Base-by-base conservation (phyloP, 805 yeast genomes). In the Suhomyces faveliae region DNA sequence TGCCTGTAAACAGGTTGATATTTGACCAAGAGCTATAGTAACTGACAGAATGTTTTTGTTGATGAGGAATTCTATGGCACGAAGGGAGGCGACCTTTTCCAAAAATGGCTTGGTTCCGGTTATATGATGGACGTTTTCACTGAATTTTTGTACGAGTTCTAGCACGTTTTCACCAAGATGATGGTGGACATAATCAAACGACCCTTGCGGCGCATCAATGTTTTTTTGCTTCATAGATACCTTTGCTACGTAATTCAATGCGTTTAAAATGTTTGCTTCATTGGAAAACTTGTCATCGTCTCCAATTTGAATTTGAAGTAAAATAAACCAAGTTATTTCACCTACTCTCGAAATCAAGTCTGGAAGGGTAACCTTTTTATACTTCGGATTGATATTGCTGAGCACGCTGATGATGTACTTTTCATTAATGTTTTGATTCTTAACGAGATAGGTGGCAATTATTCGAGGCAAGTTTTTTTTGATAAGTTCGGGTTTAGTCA, bases 1-100 rank as follows among this genome's bases (percentile, higher is more conserved):
- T 1, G 90, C 83, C 60, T 89, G 96, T 10, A 92, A 68, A 56
- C 96, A 87, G 1, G 96, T 86, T 50, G 89, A 85, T 4, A 92
- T 80, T 61, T 91, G 98, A 0, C 96, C 95, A 29, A 87, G 65
- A 0, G 89, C 88, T 33, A 72, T 63, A 2, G 72, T 58, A 0
- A 70, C 68, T 1, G 87, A 79, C 4, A 81, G 77, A 24, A 87
- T 78, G 12, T 83, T 73, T 21, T 74, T 69, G 38, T 76, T 72
- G 5, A 87, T 80, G 20, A 92, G 66, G 48, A 85, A 80, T 33
- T 84, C 80, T 24, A 92, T 78, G 0, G 96, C 97, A 47, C 81
- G 72, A 2, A 92, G 73, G 1, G 92, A 84, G 30, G 80, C 77
- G 1, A 84, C 70, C 59, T 87, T 89, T 42, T 87, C 90, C 43